phyloP scores from a whole-genome alignment of 2,329 filamentous ascomycete genomes.

The Cadophora malorum region DNA sequence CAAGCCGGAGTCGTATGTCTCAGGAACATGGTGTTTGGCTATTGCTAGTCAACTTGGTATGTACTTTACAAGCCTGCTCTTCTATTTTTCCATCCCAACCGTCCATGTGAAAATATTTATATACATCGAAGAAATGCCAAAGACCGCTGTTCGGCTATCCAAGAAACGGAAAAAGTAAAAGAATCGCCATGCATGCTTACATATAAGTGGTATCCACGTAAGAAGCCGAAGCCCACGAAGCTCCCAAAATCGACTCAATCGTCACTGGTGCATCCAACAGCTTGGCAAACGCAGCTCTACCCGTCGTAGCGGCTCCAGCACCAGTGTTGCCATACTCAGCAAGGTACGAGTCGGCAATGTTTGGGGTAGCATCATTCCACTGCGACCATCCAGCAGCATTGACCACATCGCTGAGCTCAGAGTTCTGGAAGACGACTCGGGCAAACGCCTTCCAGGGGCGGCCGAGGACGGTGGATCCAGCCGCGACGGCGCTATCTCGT shows the following conservation, averaged over 20 bases:
- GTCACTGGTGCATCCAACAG: slow-evolving; percentile 25
- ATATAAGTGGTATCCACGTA: slow-evolving; percentile 36
- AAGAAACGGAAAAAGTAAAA: background rate
- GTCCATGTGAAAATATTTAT: background rate
- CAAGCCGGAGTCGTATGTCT: background rate
- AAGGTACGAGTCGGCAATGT: slow-evolving; percentile 56
- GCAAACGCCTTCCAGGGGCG: slow-evolving; percentile 58
- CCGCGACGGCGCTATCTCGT: slow-evolving; percentile 48
- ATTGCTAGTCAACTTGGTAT: background rate
- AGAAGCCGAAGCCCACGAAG: slow-evolving; percentile 24
- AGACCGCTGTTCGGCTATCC: background rate
- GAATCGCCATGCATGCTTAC: background rate
- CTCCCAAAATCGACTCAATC: slow-evolving; percentile 32
- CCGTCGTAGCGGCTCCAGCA: slow-evolving; percentile 45
- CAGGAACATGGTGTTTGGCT: background rate
- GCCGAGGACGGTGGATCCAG: slow-evolving; percentile 56
- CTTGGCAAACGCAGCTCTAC: slow-evolving; percentile 32
- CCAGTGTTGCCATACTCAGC: slow-evolving; percentile 60
- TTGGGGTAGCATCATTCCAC: slow-evolving; percentile 52
- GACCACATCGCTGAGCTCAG: slow-evolving; percentile 54
- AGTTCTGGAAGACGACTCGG: slow-evolving; percentile 58
- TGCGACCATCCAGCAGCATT: slow-evolving; percentile 56
- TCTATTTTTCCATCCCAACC: background rate
- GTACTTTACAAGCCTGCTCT: background rate
- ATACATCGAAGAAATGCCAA: background rate